phyloP scores from a whole-genome alignment of 352 stramenopile species.

The Phytophthora ramorum region DNA sequence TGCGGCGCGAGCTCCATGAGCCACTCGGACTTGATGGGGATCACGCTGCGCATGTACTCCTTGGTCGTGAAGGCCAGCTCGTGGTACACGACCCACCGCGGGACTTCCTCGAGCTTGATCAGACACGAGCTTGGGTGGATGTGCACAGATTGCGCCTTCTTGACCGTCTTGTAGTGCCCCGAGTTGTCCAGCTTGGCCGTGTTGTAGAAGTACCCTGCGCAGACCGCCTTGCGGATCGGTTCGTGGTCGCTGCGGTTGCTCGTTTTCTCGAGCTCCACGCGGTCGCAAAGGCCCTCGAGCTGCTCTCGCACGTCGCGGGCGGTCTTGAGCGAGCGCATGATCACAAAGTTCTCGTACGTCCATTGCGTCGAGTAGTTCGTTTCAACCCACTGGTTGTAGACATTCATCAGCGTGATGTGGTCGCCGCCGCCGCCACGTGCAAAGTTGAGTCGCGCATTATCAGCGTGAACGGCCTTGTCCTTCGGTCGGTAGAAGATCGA shows the following conservation, averaged over 20 bases:
- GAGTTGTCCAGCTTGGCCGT: slow-evolving; percentile 96
- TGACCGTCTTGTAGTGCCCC: slow-evolving; percentile 99
- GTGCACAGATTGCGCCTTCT: slow-evolving; percentile 97
- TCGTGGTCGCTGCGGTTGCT: slow-evolving; percentile 93
- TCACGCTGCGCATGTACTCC: slow-evolving; percentile 98
- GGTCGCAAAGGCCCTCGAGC: slow-evolving; percentile 98
- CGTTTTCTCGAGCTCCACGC: slow-evolving; percentile 96
- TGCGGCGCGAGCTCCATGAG: slow-evolving; percentile 99
- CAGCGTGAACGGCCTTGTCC: slow-evolving; percentile 98
- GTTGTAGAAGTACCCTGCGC: slow-evolving; percentile 99
- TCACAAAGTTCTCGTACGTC: slow-evolving; percentile 97
- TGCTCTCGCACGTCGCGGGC: slow-evolving; percentile 99
- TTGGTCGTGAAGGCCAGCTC: slow-evolving; percentile 99
- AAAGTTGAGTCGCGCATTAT: slow-evolving; percentile 99
- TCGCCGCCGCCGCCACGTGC: slow-evolving; percentile 96
- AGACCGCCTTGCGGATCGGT: slow-evolving; percentile 96
- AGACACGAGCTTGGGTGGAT: slow-evolving; percentile 99
- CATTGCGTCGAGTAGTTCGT: slow-evolving; percentile 97
- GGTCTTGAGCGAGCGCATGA: slow-evolving; percentile 97
- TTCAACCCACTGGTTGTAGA: slow-evolving; percentile 99
- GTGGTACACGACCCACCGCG: slow-evolving; percentile 98
- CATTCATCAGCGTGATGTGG: slow-evolving; percentile 97
- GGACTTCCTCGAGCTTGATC: slow-evolving; percentile 88
- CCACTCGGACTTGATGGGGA: slow-evolving; percentile 98
- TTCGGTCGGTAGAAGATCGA: slow-evolving; percentile 99